These are phyloP conservation scores for Amaranthus tricolor DNA, from an alignment of 179 eudicot species.

Conservation along the genomic window DNA sequence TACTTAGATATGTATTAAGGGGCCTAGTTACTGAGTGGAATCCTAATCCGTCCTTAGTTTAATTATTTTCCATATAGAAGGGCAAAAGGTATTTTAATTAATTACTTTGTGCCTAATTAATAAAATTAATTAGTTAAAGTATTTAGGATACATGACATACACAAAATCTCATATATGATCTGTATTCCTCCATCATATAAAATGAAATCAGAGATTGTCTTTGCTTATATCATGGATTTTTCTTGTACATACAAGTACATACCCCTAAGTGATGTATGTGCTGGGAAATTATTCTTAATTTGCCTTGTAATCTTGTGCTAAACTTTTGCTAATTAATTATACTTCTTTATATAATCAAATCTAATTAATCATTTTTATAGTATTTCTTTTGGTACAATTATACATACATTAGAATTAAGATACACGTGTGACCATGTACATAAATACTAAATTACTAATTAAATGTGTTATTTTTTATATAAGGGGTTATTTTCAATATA, in stretches of 20 bases:
- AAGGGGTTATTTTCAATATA: too few relatives aligned
- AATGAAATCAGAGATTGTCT: not conserved
- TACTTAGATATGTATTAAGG: not conserved
- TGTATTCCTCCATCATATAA: not conserved
- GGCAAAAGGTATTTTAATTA: not conserved
- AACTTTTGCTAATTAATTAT: not conserved
- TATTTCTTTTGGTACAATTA: not conserved
- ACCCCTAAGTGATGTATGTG: not conserved
- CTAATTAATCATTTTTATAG: not conserved
- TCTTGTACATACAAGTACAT: conserved; percentile 8
- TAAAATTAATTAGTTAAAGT: not conserved
- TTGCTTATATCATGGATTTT: conserved; percentile 2
- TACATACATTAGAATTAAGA: not conserved
- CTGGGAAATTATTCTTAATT: not conserved
- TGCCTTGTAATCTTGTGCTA: not conserved
- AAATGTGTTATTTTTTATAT: too few relatives aligned
- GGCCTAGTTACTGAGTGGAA: conserved; percentile 4
- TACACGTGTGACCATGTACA: not conserved
- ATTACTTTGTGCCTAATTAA: not conserved
- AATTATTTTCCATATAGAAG: not conserved
- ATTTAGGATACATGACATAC: not conserved
- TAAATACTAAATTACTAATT: too few relatives aligned
- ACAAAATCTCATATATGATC: not conserved
- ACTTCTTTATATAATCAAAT: not conserved
- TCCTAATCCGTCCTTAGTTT: conserved; percentile 3